These are phyloP conservation scores for Eucalyptus urophylla DNA, from an alignment of 345 rosid genomes.

Conservation along the genomic window DNA sequence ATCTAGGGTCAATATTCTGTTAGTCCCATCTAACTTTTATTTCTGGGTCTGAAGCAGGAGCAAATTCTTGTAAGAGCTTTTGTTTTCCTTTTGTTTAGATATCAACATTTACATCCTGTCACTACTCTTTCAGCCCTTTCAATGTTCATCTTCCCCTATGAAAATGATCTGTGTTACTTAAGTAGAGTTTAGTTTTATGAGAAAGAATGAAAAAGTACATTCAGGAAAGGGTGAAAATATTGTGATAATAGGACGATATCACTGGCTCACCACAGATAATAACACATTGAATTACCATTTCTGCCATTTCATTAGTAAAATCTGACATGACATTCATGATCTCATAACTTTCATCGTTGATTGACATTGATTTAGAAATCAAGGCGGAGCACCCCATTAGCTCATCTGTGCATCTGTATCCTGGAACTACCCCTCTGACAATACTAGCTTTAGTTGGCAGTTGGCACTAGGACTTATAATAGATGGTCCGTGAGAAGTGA, in stretches of 20 bases:
- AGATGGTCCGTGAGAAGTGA: not conserved
- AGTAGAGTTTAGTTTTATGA: not conserved
- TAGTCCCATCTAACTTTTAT: not conserved
- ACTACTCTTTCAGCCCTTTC: not conserved
- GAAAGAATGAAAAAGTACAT: not conserved
- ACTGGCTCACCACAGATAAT: not conserved
- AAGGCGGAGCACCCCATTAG: not conserved
- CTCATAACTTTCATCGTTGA: not conserved
- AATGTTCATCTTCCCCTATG: not conserved
- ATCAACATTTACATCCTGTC: not conserved
- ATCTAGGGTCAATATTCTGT: not conserved
- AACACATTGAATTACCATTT: not conserved
- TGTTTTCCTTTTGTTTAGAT: not conserved
- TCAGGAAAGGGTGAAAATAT: not conserved
- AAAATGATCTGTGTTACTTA: not conserved
- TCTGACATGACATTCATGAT: not conserved
- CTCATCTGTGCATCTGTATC: not conserved
- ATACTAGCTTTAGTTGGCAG: not conserved
- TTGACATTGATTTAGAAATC: not conserved
- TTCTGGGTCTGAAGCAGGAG: not conserved
- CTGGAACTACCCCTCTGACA: not conserved
- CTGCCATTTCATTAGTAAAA: not conserved
- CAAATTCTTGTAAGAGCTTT: not conserved
- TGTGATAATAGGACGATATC: not conserved
- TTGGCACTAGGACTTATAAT: not conserved